Evolutionary conservation across 2,329 filamentous ascomycete genomes (phyloP).

Genomic region (Grosmannia penicillata): DNA sequence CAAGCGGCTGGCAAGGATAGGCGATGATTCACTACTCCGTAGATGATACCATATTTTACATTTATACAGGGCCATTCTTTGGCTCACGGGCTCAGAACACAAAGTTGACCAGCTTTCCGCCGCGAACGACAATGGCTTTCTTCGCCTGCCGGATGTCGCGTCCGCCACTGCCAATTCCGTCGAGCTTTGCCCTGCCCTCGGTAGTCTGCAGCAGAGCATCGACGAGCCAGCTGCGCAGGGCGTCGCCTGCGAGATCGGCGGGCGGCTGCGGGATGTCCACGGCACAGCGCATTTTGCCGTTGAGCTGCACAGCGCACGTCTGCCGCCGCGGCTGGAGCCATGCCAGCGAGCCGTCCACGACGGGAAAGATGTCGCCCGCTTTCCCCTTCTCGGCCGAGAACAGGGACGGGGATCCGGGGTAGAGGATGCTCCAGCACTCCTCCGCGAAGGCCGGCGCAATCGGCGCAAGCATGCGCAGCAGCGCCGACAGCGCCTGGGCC

Average conservation of each 20-base stretch:
- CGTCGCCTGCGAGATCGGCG: conserved; percentile 25
- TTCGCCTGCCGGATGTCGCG: conserved; percentile 35
- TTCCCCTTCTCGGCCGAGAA: neutral
- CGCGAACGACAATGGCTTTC: conserved; percentile 50
- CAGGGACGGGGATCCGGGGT: conserved; percentile 12
- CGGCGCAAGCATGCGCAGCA: conserved; percentile 63
- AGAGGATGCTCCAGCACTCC: conserved; percentile 58
- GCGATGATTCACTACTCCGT: no score
- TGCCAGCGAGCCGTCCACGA: conserved; percentile 32
- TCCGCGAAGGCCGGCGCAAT: conserved; percentile 69
- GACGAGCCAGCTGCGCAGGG: conserved; percentile 45
- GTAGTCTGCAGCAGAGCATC: conserved; percentile 44
- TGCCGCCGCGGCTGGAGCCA: conserved; percentile 34
- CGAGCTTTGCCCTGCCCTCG: conserved; percentile 43
- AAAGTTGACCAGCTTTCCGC: conserved; percentile 61
- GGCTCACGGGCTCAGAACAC: conserved; percentile 41
- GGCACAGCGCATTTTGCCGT: conserved; percentile 61
- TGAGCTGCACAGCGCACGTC: conserved; percentile 57
- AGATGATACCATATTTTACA: neutral
- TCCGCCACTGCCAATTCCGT: conserved; percentile 25
- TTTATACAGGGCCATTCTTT: no score
- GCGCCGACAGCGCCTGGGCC: conserved; percentile 32
- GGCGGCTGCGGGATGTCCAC: conserved; percentile 45
- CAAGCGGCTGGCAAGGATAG: no score
- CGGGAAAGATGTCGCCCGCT: conserved; percentile 36